phyloP scores from a whole-genome alignment of 78 protist genomes.

The Dictyostelium intermedium region DNA sequence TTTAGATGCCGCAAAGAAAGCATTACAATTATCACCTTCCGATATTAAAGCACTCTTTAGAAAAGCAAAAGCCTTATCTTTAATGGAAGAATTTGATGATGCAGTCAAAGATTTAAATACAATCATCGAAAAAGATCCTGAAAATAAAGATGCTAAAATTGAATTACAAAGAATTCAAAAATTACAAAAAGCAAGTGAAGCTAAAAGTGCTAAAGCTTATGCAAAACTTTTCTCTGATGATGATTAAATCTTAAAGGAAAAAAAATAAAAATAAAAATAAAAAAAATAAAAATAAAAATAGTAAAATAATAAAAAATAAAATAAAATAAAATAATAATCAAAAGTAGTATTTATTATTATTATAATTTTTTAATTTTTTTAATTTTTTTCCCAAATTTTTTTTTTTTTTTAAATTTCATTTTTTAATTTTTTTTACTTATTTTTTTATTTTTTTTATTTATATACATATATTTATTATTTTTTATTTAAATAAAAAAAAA shows the following conservation, averaged over 20 bases:
- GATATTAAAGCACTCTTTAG: conserved; percentile 52
- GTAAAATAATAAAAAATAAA: conserved; percentile 5
- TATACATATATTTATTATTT: not conserved
- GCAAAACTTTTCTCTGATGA: conserved; percentile 46
- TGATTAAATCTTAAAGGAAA: not conserved
- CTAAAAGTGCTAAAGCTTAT: conserved; percentile 16
- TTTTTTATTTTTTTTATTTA: not conserved
- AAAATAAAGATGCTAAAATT: conserved; percentile 17
- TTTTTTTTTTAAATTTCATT: not conserved
- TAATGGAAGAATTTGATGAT: conserved; percentile 26
- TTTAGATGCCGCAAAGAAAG: not conserved
- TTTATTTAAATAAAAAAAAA: not conserved
- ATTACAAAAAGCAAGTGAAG: not conserved
- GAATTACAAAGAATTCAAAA: conserved; percentile 23
- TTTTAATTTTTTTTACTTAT: not conserved
- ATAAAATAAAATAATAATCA: not conserved
- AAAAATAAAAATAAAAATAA: not conserved
- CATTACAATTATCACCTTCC: conserved; percentile 8
- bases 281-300: not conserved
- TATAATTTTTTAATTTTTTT: too few relatives aligned
- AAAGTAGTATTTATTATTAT: too few relatives aligned
- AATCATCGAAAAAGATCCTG: conserved; percentile 1
- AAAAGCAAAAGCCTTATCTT: conserved; percentile 19
- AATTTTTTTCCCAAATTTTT: too few relatives aligned
- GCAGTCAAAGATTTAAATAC: conserved; percentile 26